Base-by-base conservation (phyloP, 2,329 filamentous ascomycete species). In the Alternaria metachromatica region DNA sequence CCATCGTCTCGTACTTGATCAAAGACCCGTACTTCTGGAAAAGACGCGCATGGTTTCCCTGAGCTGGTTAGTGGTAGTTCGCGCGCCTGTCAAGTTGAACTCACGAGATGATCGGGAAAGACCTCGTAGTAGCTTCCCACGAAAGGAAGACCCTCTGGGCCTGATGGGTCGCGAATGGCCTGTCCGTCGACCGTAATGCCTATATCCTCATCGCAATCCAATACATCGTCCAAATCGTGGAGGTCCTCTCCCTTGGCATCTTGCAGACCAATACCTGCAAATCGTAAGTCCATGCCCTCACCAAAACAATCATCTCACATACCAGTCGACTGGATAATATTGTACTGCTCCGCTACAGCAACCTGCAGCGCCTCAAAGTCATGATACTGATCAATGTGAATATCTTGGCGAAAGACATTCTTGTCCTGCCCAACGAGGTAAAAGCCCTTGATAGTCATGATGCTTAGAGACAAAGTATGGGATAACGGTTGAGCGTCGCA, bases 381-480 rank as follows among this genome's bases (percentile, higher is more conserved):
- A 50, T 68, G 63, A 43, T 64, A 68, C 7, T 66, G 66, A 10
- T 66, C 66, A 21, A 68, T 66, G 20, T 64, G 60, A 13, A 68
- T 66, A 18, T 68, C 66, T 53, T 68, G 66, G 11, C 56, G 66
- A 48, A 64, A 68, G 30, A 68, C 43, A 28, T 60, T 55, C 18
- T 66, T 68, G 44, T 55, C 60, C n/a, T 66, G 66, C 18, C 66
- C 66, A 6, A 68, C 56, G 12, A 68, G 58, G 53, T 68, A 64
- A 23, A 68, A 68, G 48, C 63, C 45, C 62, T 68, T 68, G 64
- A 66, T 62, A 25, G 66, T 66, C 66, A 68, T 68, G 15, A 1
- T 66, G 60, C 12, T 6, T 12, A 23, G 10, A 25, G 13, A 9
- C 3, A 20, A 46, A 51, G 49, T 44, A 7, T 57, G 58, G 13